phyloP scores from a whole-genome alignment of 2,329 filamentous ascomycete species.

The Talaromyces sp. region DNA sequence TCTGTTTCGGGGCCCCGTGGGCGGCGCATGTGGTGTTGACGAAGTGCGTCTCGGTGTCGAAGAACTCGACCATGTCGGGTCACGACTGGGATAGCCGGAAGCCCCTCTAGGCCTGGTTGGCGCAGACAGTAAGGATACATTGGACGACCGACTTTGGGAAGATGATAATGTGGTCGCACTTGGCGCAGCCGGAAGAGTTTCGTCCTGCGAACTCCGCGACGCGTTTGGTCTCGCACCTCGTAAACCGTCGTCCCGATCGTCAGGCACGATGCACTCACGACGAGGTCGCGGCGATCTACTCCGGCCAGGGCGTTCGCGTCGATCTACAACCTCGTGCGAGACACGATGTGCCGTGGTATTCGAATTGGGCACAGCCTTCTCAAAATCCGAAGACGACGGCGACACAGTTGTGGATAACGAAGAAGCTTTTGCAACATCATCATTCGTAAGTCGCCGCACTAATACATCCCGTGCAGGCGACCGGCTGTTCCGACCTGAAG shows the following conservation, averaged over 20 bases:
- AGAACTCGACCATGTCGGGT: slow-evolving; percentile 30
- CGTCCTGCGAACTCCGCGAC: slow-evolving; percentile 3
- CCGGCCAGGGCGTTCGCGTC: neutral
- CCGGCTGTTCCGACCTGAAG: slow-evolving; percentile 28
- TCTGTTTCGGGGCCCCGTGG: slow-evolving; percentile 37
- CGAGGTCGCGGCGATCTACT: slow-evolving; percentile 8
- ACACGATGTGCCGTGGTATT: neutral
- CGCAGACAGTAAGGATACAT: slow-evolving; percentile 42
- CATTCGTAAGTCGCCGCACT: neutral
- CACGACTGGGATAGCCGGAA: slow-evolving; percentile 27
- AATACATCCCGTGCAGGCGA: slow-evolving; percentile 7
- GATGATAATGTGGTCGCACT: slow-evolving; percentile 35
- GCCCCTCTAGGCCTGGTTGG: slow-evolving; percentile 48
- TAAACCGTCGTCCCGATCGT: slow-evolving; percentile 2
- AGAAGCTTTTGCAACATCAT: slow-evolving; percentile 5
- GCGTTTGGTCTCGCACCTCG: neutral
- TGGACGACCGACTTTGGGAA: slow-evolving; percentile 37
- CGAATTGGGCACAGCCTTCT: neutral
- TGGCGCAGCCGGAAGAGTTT: slow-evolving; percentile 26
- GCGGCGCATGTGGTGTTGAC: slow-evolving; percentile 30
- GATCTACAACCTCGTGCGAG: neutral
- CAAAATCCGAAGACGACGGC: neutral
- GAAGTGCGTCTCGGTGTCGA: slow-evolving; percentile 35
- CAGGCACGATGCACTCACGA: neutral
- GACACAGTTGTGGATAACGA: slow-evolving; percentile 1